phyloP scores from a whole-genome alignment of 2,329 filamentous ascomycete species.

The Fusarium agapanthi region DNA sequence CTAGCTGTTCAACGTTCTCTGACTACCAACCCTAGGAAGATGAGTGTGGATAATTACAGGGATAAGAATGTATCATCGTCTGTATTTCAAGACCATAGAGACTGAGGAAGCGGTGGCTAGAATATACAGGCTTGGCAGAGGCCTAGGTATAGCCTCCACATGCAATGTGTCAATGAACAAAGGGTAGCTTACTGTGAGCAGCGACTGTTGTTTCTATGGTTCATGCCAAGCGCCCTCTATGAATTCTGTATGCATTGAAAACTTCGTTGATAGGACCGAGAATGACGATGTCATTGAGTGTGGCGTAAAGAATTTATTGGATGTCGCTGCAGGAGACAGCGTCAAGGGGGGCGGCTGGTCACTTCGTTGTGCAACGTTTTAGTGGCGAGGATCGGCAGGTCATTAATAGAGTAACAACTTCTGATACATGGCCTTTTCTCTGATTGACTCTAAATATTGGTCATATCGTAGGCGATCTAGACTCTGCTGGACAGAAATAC shows the following conservation, averaged over 20 bases:
- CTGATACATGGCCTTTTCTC: background rate
- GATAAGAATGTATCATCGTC: no score
- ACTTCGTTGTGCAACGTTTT: background rate
- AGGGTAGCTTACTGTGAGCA: rapidly evolving
- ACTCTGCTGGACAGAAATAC: rapidly evolving
- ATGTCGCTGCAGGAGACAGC: background rate
- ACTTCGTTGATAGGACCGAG: rapidly evolving
- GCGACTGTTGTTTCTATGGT: rapidly evolving
- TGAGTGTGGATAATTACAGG: rapidly evolving
- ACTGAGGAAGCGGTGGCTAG: no score
- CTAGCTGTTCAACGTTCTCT: rapidly evolving
- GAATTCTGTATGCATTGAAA: background rate
- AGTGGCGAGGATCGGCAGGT: background rate
- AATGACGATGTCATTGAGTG: background rate
- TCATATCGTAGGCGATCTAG: rapidly evolving
- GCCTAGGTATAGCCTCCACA: no score
- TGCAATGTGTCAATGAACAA: background rate
- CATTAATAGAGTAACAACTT: background rate
- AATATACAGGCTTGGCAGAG: no score
- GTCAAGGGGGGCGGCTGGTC: rapidly evolving
- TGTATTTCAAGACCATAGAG: no score
- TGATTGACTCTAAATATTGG: no score
- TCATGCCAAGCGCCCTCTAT: background rate
- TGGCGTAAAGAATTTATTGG: background rate
- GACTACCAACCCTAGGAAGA: rapidly evolving